Percentiles rank a stretch among this genome's conserved stretches.
Evolutionary conservation across 371 early-diverging fungal species (phyloP).

Genomic region (Zopfochytrium polystomum): DNA sequence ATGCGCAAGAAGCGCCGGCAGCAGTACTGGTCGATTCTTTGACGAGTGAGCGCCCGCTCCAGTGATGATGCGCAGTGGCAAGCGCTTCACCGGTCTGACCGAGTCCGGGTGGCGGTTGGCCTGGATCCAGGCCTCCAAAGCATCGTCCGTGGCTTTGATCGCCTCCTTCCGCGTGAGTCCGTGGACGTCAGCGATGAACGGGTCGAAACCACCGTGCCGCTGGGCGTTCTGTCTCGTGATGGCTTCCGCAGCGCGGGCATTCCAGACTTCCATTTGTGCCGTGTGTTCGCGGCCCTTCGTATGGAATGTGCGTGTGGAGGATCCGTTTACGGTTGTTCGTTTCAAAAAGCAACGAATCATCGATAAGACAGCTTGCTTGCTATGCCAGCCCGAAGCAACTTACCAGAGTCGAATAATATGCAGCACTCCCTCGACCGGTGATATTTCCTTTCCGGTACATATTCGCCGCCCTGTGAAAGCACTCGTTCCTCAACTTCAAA

Average conservation of each 20-base stretch:
- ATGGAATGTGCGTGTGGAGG: no score
- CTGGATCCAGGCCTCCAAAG: slow-evolving; percentile 11
- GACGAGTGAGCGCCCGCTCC: slow-evolving; percentile 20
- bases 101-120: neutral
- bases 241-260: slow-evolving; percentile 19
- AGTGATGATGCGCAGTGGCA: slow-evolving; percentile 26
- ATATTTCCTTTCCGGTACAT: slow-evolving; percentile 18
- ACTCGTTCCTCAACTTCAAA: slow-evolving; percentile 10
- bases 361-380: neutral
- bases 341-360: neutral
- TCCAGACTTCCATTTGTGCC: slow-evolving; percentile 17
- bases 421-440: slow-evolving; percentile 25
- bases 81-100: neutral
- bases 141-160: slow-evolving; percentile 3
- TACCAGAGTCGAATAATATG: slow-evolving; percentile 26
- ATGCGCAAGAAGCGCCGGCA: slow-evolving; percentile 20
- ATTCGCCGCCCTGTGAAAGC: slow-evolving; percentile 21
- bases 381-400: slow-evolving; percentile 3
- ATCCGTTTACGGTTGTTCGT: neutral
- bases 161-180: slow-evolving; percentile 24
- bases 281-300: slow-evolving; percentile 22
- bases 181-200: slow-evolving; percentile 23
- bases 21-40: slow-evolving; percentile 17
- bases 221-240: slow-evolving; percentile 5
- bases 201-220: neutral